phyloP scores from a whole-genome alignment of 495 filamentous ascomycete genomes.

The Neurospora sp. region DNA sequence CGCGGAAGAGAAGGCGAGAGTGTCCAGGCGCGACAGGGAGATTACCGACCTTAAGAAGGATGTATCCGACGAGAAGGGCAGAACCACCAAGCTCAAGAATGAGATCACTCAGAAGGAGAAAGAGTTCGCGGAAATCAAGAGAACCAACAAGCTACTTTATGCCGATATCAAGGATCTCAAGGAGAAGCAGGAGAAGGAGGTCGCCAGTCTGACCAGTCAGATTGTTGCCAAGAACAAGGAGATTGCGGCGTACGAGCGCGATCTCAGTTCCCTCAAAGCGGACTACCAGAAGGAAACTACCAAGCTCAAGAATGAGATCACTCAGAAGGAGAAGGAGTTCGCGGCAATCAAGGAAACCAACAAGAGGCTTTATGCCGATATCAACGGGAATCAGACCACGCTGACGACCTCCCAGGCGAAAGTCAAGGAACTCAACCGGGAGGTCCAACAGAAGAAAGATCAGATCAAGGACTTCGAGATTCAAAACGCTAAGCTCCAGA shows the following conservation, averaged over 20 bases:
- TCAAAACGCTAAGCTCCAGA: background rate
- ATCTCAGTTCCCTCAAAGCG: background rate
- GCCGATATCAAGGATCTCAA: background rate
- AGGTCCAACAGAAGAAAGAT: background rate
- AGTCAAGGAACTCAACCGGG: background rate
- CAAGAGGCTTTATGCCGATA: background rate
- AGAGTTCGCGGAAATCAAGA: background rate
- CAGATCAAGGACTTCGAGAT: background rate
- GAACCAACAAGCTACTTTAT: background rate
- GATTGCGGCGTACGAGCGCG: background rate
- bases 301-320: background rate
- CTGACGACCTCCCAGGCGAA: background rate
- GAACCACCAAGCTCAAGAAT: background rate
- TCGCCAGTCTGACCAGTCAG: background rate
- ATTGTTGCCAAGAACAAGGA: background rate
- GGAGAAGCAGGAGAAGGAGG: background rate
- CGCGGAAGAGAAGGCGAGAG: background rate
- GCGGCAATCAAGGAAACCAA: background rate
- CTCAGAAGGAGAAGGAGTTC: background rate
- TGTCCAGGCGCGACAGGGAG: background rate
- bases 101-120: background rate
- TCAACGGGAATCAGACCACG: background rate
- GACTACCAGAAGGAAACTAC: background rate
- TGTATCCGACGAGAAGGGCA: background rate
- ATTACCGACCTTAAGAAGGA: background rate